Evolutionary conservation across 768 basidiomycete species (phyloP).

Genomic region (Suillus fuscotomentosus): DNA sequence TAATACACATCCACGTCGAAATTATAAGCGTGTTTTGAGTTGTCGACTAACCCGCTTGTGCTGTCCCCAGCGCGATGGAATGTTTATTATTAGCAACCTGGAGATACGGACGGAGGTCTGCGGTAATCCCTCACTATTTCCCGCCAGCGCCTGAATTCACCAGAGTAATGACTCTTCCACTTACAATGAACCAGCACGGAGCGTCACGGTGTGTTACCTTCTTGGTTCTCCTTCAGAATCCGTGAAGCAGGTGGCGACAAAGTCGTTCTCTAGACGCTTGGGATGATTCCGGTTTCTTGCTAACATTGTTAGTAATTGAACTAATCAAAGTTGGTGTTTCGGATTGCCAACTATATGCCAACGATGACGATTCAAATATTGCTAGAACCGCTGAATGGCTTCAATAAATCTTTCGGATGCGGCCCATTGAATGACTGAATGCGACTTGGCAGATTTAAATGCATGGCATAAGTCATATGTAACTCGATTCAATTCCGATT

Average conservation of each 20-base stretch:
- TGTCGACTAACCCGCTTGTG: not conserved
- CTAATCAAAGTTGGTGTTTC: not conserved
- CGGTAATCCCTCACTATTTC: not conserved
- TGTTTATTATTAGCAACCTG: not conserved
- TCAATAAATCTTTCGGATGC: not conserved
- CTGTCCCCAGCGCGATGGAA: not conserved
- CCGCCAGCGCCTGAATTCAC: not conserved
- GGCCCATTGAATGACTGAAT: not conserved
- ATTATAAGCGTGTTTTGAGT: not conserved
- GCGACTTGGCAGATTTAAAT: not conserved
- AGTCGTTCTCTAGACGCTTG: slow-evolving; percentile 71
- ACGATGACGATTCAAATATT: not conserved
- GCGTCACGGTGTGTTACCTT: not conserved
- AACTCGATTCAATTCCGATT: not conserved
- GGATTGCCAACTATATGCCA: not conserved
- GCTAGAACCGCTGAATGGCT: not conserved
- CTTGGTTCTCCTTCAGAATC: slow-evolving; percentile 94
- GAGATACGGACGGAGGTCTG: not conserved
- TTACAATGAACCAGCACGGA: not conserved
- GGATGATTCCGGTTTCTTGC: not conserved
- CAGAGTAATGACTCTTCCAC: not conserved
- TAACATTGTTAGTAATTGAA: not conserved
- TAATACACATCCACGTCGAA: not conserved
- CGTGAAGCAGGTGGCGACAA: slow-evolving; percentile 95
- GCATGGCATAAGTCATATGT: not conserved